Percentiles rank a stretch among this genome's conserved stretches.
Evolutionary conservation across 2,329 filamentous ascomycete genomes (phyloP).

Genomic region (Magnaporthiopsis incrustans): DNA sequence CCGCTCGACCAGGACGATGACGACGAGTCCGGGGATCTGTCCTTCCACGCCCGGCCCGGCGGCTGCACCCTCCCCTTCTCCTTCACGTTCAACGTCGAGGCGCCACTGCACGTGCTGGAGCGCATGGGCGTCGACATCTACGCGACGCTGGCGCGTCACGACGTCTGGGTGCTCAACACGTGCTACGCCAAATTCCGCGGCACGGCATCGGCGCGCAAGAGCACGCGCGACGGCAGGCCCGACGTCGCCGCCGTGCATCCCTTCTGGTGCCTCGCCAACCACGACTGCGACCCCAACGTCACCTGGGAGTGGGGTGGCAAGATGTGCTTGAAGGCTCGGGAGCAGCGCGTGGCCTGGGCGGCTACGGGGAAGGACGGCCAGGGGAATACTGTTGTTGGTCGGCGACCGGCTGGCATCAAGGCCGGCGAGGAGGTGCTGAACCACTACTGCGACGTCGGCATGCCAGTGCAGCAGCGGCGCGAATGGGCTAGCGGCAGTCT

Average conservation of each 20-base stretch:
- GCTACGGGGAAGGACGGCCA: background rate
- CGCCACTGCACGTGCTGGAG: constrained; percentile 69
- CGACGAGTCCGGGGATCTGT: background rate
- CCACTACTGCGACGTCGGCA: constrained; percentile 83
- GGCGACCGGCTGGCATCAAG: constrained; percentile 52
- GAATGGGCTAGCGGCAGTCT: constrained; percentile 86
- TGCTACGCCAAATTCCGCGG: constrained; percentile 89
- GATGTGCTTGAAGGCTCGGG: constrained; percentile 61
- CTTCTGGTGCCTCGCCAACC: constrained; percentile 93
- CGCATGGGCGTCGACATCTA: constrained; percentile 81
- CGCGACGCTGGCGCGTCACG: constrained; percentile 47
- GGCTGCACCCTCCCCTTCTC: constrained; percentile 66
- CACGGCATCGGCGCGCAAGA: constrained; percentile 80
- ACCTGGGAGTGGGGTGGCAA: constrained; percentile 85
- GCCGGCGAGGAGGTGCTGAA: constrained; percentile 81
- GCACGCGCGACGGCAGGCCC: constrained; percentile 67
- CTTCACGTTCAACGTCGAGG: constrained; percentile 67
- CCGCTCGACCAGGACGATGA: background rate
- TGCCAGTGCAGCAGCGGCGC: constrained; percentile 71
- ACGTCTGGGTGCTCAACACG: constrained; percentile 83
- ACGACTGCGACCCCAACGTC: constrained; percentile 92
- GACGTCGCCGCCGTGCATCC: constrained; percentile 92
- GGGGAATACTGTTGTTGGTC: background rate
- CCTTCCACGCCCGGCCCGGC: background rate
- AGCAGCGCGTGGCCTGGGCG: constrained; percentile 44